Base-by-base conservation (phyloP, 108 stramenopile genomes). In the Skeletonema grethae region DNA sequence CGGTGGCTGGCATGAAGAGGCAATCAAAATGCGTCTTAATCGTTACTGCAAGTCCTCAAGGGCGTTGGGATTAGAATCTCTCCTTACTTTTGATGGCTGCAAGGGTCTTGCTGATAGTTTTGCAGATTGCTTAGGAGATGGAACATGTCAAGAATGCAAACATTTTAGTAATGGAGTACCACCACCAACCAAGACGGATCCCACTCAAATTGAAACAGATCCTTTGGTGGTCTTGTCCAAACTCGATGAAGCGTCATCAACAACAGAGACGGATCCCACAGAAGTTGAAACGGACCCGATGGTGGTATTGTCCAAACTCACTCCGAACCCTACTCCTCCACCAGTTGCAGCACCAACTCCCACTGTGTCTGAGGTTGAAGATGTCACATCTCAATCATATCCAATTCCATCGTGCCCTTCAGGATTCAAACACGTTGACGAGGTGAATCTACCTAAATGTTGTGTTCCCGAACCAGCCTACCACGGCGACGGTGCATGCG, bases 401-500 rank as follows among this genome's bases (percentile, higher is more conserved):
- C 5, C 60, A 32, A 1, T 29, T 36, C 20, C 35, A 61, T 32
- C 34, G 16, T 82, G 80, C 45, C 65, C 80, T 31, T 73, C 67
- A 13, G 73, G 61, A 46, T 31, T 71, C 11, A 16, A 62, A 24
- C 45, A 73, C 11, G 80, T 82, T n/a, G 73, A 73, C 16, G 60
- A 15, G 10, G 13, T 15, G 28, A 58, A 68, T 34, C 31, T 80
- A 45, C 72, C 79, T 3, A 59, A 61, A 22, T 82, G 80, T 41
- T 82, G 80, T 61, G 41, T 82, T 3, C 80, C 80, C 25, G 80
- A 82, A 60, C 46, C 73, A 38, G 65, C 74, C 9, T 82, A 71
- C 48, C 74, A 70, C 39, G 80, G 80, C 12, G 80, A 82, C 57
- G 80, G 80, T 20, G 80, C 80, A 7, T 82, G 80, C 57, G 80